These are phyloP conservation scores for Colletotrichum ledebouriae DNA, from an alignment of 2,329 filamentous ascomycete genomes.

Conservation along the genomic window DNA sequence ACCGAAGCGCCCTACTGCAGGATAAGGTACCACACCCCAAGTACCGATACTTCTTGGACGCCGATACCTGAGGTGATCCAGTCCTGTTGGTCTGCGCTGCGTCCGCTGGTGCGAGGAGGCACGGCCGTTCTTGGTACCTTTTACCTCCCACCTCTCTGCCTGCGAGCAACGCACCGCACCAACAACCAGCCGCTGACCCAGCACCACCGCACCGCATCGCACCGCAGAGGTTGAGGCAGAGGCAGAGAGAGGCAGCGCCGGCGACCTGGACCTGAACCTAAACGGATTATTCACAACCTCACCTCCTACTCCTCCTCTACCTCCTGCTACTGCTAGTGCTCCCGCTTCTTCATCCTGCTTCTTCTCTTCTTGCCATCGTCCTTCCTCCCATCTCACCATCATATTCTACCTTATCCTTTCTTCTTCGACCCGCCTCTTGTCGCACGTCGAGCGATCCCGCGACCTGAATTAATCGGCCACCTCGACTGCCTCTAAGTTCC, in stretches of 20 bases:
- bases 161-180: constrained; percentile 8
- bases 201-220: constrained; percentile 2
- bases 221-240: constrained; percentile 26
- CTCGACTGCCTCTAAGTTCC: constrained; percentile 36
- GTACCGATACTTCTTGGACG: constrained; percentile 24
- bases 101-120: constrained; percentile 29
- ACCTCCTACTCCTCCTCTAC: constrained; percentile 30
- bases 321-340: constrained; percentile 8
- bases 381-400: constrained; percentile 2
- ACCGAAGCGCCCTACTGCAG: constrained; percentile 18
- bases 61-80: constrained; percentile 31
- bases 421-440: constrained; percentile 32
- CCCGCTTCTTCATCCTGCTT: constrained; percentile 13
- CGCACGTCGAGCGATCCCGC: constrained; percentile 38
- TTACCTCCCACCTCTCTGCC: constrained; percentile 14
- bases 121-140: constrained; percentile 28
- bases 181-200: constrained; percentile 17
- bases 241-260: constrained; percentile 26
- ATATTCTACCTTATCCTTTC: constrained; percentile 11
- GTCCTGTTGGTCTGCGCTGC: constrained; percentile 23
- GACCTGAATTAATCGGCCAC: constrained; percentile 24
- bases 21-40: constrained; percentile 11
- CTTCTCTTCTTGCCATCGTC: constrained; percentile 14
- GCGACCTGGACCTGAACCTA: constrained; percentile 28
- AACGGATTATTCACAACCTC: constrained; percentile 41